Percentiles rank a stretch among this genome's conserved stretches.
These are phyloP conservation scores for Dendrocalamus latiflorus DNA, from an alignment of 202 grass and related monocot species.

Conservation along the genomic window DNA sequence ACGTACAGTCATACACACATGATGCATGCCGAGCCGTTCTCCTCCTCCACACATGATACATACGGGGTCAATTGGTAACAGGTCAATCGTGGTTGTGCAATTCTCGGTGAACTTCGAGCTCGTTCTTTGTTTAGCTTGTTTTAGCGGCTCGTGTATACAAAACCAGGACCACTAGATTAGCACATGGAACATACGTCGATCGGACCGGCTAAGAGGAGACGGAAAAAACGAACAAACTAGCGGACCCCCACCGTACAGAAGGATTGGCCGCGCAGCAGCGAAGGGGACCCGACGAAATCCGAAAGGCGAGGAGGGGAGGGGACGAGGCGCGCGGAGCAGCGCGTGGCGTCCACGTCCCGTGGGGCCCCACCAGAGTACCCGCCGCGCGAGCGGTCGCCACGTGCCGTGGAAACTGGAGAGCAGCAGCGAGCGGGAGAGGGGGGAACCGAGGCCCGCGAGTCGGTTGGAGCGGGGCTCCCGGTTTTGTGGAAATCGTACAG, in stretches of 20 bases:
- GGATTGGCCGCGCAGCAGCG: neutral
- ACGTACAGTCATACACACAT: too few species aligned
- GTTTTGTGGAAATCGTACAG: slow-evolving; percentile 36
- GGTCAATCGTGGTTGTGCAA: neutral
- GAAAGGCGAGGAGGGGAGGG: neutral
- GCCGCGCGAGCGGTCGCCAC: neutral
- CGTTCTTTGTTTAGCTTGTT: too few species aligned
- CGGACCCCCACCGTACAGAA: neutral
- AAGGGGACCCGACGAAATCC: neutral
- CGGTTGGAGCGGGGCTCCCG: neutral
- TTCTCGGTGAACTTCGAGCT: neutral
- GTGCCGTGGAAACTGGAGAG: neutral
- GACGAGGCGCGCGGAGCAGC: neutral
- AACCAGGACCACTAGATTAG: too few species aligned
- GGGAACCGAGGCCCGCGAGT: fast-evolving
- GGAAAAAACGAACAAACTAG: neutral
- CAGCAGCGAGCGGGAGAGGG: fast-evolving
- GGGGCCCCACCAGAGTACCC: neutral
- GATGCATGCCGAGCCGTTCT: neutral
- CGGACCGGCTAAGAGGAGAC: neutral
- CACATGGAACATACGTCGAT: neutral
- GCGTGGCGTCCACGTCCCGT: slow-evolving; percentile 17
- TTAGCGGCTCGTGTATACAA: too few species aligned
- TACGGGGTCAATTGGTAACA: neutral
- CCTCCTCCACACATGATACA: too few species aligned